Evolutionary conservation across 305 asterid genomes (phyloP), one percentile per base, ranked within the genome.

Genomic region (Rubia peregrina): DNA sequence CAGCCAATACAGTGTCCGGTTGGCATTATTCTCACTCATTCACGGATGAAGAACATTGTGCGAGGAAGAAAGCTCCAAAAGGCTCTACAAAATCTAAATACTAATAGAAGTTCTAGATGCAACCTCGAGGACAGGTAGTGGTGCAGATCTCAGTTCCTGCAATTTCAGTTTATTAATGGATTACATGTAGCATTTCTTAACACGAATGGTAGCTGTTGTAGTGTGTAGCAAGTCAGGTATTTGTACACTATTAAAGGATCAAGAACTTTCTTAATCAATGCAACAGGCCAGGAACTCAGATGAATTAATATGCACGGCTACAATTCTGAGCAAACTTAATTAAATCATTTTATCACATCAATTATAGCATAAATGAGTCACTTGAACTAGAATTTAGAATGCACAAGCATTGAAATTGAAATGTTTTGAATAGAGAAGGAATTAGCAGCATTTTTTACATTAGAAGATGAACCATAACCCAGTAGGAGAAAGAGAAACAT

Each of bases 401-500:
- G 14, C 3, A 16, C 0, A 1, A 38, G 49, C 41, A 46, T 24
- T 33, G 14, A 16, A 8, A 30, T 51, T 16, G 17, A 40, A 49
- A 74, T 33, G n/a, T 9, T 44, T 49, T n/a, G 40, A 19, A 56
- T 43, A 56, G 17, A 40, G 21, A 17, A 42, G 33, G 66, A 64
- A 67, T 30, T 55, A 30, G 51, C 11, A 55, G 10, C 1, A 38
- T 33, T 40, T 22, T 21, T 33, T 11, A 59, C 30, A 49, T 11
- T n/a, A 13, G 48, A 48, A 66, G 59, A 67, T 17, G 41, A 49
- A 48, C 13, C 12, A 33, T 49, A 30, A 40, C 24, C 21, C n/a
- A 40, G 66, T 36, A 55, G 49, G 7, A 36, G 4, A 61, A 26
- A 78, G 4, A 22, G 4, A 57, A 21, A 78, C 36, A 64, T 43